phyloP scores from a whole-genome alignment of 345 rosid genomes.

The Eucalyptus curtisii region DNA sequence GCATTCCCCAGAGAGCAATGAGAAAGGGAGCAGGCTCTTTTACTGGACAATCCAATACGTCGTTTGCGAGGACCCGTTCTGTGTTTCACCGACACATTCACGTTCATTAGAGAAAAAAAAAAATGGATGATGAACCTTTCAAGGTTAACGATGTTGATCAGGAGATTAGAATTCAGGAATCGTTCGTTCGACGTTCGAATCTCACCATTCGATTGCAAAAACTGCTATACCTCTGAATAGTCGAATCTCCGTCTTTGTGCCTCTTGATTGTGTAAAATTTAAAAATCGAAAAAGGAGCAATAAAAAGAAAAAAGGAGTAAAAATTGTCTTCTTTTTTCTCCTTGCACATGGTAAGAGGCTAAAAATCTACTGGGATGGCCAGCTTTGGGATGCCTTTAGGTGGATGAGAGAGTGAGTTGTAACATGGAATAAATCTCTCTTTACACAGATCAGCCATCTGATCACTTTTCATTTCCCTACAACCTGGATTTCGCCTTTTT shows the following conservation, averaged over 20 bases:
- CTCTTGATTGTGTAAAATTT: not conserved
- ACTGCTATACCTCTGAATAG: not conserved
- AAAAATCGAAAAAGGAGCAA: not conserved
- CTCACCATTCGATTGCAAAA: rapidly evolving
- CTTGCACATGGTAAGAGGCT: not conserved
- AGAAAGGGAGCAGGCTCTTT: not conserved
- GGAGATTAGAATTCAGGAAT: not conserved
- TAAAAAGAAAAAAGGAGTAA: not conserved
- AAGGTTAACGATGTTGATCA: rapidly evolving
- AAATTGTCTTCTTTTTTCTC: not conserved
- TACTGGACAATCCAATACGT: not conserved
- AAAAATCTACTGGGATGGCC: not conserved
- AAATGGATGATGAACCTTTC: not conserved
- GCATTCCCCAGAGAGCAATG: too few species aligned
- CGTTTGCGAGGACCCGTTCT: not conserved
- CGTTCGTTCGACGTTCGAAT: rapidly evolving
- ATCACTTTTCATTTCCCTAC: not conserved
- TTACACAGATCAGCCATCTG: not conserved
- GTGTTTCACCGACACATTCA: not conserved
- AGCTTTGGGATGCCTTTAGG: not conserved
- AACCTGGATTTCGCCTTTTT: not conserved
- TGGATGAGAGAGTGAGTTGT: not conserved
- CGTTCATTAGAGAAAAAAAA: not conserved
- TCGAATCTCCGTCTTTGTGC: not conserved
- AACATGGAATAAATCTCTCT: not conserved